Evolutionary conservation across 225 moss, liverwort and hornwort genomes (phyloP).

Genomic region (Lunularia cruciata): DNA sequence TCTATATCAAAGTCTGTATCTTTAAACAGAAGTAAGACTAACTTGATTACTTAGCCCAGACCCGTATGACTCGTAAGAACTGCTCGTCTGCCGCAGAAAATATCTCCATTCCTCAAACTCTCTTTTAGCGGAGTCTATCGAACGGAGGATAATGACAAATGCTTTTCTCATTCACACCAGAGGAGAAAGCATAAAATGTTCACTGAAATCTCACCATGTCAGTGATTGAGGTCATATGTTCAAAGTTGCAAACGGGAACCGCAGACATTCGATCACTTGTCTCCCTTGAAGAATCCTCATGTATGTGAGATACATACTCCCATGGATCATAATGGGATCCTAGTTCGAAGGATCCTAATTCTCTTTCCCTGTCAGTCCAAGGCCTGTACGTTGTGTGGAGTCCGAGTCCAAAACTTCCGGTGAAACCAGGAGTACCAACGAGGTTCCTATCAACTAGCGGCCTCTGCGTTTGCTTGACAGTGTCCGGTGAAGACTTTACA

Average conservation of each 20-base stretch:
- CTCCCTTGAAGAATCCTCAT: not conserved
- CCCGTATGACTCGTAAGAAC: too few species aligned
- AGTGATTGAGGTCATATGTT: not conserved
- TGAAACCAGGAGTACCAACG: not conserved
- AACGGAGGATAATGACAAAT: too few species aligned
- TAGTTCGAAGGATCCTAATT: slow-evolving; percentile 4
- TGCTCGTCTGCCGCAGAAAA: too few species aligned
- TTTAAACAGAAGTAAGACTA: too few species aligned
- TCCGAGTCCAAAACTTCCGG: not conserved
- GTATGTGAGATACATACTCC: not conserved
- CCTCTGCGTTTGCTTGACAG: slow-evolving; percentile 2
- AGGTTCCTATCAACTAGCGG: not conserved
- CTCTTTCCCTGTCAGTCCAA: not conserved
- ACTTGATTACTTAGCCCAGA: too few species aligned
- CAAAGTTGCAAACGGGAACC: not conserved
- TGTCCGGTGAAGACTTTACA: slow-evolving; percentile 2
- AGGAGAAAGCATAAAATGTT: too few species aligned
- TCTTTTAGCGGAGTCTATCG: too few species aligned
- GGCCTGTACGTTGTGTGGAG: not conserved
- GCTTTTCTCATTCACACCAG: too few species aligned
- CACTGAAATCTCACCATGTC: slow-evolving; percentile 3
- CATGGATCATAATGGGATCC: not conserved
- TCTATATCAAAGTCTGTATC: too few species aligned
- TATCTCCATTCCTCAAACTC: too few species aligned
- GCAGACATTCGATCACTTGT: slow-evolving; percentile 6